Evolutionary conservation across 106 monocot genomes (phyloP).

Genomic region (Dendrobium officinale): DNA sequence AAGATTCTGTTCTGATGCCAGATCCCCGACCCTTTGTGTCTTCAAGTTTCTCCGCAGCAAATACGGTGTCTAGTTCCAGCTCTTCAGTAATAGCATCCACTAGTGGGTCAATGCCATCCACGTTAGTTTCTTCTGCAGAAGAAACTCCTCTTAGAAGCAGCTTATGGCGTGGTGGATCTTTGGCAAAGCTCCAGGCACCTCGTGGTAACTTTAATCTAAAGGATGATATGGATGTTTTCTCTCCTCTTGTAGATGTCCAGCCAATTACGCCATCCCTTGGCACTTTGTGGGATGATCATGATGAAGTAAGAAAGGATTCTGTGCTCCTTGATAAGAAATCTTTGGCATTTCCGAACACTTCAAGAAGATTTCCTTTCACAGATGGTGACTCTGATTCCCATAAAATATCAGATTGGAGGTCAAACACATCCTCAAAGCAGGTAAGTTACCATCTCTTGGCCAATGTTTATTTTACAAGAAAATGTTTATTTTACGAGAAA

Average conservation of each 20-base stretch:
- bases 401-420: slow-evolving; percentile 62
- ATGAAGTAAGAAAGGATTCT: slow-evolving; percentile 48
- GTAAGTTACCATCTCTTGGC: slow-evolving; percentile 13
- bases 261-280: slow-evolving; percentile 82
- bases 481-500: not conserved
- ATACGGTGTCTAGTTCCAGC: slow-evolving; percentile 24
- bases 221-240: slow-evolving; percentile 99
- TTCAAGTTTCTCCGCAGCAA: slow-evolving; percentile 32
- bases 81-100: slow-evolving; percentile 26
- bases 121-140: slow-evolving; percentile 23
- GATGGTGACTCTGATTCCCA: slow-evolving; percentile 38
- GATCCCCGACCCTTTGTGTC: slow-evolving; percentile 76
- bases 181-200: slow-evolving; percentile 68
- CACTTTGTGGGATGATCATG: slow-evolving; percentile 62
- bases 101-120: slow-evolving; percentile 28
- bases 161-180: slow-evolving; percentile 39
- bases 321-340: slow-evolving; percentile 37
- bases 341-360: slow-evolving; percentile 24
- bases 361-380: slow-evolving; percentile 34
- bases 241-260: slow-evolving; percentile 95
- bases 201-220: slow-evolving; percentile 46
- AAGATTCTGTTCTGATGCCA: slow-evolving; percentile 94
- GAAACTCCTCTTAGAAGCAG: slow-evolving; percentile 58
- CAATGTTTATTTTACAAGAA: not conserved
- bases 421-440: slow-evolving; percentile 37